Percentiles rank a stretch among this genome's conserved stretches.
These are phyloP conservation scores for Aeschynomene evenia DNA, from an alignment of 306 rosid species.

Conservation along the genomic window DNA sequence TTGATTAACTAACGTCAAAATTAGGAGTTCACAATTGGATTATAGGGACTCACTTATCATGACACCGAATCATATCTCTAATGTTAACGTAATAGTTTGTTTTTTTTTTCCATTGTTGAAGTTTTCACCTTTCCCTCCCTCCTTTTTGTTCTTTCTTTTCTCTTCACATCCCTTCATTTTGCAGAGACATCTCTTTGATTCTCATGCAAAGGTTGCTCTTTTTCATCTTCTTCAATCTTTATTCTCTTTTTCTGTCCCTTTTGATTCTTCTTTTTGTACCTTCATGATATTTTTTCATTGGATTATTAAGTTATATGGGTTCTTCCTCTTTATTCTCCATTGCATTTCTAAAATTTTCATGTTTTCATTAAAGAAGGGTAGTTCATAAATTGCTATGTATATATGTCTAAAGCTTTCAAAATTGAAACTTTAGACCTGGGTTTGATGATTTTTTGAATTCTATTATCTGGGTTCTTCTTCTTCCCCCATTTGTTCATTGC, in stretches of 20 bases:
- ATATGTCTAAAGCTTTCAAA: not conserved
- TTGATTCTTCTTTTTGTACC: not conserved
- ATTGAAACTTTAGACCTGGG: constrained; percentile 21
- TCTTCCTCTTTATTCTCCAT: not conserved
- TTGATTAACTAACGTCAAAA: constrained; percentile 24
- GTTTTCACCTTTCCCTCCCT: constrained; percentile 30
- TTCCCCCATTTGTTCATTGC: constrained; percentile 27
- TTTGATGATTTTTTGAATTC: not conserved
- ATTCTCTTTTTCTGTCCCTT: not conserved
- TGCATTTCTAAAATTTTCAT: not conserved
- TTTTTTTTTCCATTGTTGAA: not conserved
- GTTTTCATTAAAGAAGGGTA: not conserved
- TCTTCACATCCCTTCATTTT: constrained; percentile 28
- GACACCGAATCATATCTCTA: constrained; percentile 27
- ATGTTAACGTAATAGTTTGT: not conserved
- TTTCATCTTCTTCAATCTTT: not conserved
- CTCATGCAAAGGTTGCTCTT: constrained; percentile 45
- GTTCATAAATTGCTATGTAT: not conserved
- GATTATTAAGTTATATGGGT: not conserved
- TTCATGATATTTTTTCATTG: not conserved
- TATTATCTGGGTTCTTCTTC: constrained; percentile 26
- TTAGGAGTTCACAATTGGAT: constrained; percentile 18
- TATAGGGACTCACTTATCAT: constrained; percentile 9
- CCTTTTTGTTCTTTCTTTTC: constrained; percentile 27
- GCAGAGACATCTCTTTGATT: constrained; percentile 35